phyloP scores from a whole-genome alignment of 169 alveolate genomes.

The Toxoplasma gondii region DNA sequence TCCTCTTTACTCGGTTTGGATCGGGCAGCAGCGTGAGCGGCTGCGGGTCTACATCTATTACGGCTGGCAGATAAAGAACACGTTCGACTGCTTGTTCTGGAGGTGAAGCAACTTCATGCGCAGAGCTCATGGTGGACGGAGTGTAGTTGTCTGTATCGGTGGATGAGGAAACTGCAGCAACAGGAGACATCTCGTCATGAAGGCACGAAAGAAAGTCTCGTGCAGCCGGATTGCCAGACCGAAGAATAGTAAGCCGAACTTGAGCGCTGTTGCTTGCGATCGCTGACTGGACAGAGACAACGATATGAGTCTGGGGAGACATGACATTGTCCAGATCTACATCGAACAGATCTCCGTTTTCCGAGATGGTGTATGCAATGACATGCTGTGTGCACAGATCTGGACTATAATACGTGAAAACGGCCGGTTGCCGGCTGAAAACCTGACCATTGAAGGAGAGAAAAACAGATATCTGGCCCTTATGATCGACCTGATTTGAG shows the following conservation, averaged over 20 bases:
- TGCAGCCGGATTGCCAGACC: background rate
- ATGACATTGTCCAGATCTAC: conserved; percentile 10
- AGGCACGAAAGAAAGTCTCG: background rate
- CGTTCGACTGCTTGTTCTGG: background rate
- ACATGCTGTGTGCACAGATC: background rate
- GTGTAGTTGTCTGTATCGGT: background rate
- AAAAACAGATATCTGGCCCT: background rate
- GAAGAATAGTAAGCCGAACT: conserved; percentile 22
- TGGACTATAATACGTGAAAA: background rate
- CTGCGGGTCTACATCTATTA: background rate
- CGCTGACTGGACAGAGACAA: conserved; percentile 9
- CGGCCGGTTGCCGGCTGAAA: background rate
- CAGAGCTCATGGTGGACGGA: background rate
- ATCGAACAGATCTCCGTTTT: background rate
- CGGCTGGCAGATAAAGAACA: background rate
- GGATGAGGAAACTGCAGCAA: background rate
- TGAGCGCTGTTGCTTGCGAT: conserved; percentile 11
- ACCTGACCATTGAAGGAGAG: conserved; percentile 37
- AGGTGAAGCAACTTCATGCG: background rate
- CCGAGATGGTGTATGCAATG: conserved; percentile 17
- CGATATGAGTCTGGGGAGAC: background rate
- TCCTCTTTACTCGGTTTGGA: background rate
- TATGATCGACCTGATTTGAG: background rate
- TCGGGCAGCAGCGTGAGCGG: conserved; percentile 14
- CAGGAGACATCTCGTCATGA: background rate